Evolutionary conservation across 2,329 filamentous ascomycete species (phyloP).

Genomic region (Zarea fungicola): DNA sequence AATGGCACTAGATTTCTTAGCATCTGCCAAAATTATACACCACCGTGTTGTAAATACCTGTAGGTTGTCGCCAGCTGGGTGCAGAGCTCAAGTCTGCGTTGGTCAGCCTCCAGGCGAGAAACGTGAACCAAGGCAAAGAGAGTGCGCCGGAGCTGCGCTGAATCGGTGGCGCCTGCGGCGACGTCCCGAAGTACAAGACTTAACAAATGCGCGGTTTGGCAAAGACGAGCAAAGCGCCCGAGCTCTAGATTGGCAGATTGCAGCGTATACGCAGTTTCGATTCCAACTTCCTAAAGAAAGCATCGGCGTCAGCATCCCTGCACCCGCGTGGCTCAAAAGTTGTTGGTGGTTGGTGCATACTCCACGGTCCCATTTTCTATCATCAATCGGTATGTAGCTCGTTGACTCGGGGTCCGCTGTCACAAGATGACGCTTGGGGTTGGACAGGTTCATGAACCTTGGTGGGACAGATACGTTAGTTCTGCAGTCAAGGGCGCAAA

Average conservation of each 20-base stretch:
- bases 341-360: too few species aligned
- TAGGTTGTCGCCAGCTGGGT: conserved; percentile 17
- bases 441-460: conserved; percentile 13
- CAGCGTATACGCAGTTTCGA: conserved; percentile 8
- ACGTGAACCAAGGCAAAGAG: conserved; percentile 15
- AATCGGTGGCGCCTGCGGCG: conserved; percentile 3
- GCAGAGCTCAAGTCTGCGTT: conserved; percentile 14
- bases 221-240: conserved; percentile 16
- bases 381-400: conserved; percentile 12
- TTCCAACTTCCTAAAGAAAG: background rate
- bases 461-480: background rate
- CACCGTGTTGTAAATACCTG: conserved; percentile 12
- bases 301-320: too few species aligned
- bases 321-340: too few species aligned
- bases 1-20: conserved; percentile 1
- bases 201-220: conserved; percentile 17
- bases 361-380: conserved; percentile 13
- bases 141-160: conserved; percentile 14
- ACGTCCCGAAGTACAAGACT: conserved; percentile 14
- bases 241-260: conserved; percentile 12
- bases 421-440: conserved; percentile 11
- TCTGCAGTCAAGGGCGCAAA: too few species aligned
- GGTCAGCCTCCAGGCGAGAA: conserved; percentile 11
- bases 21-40: too few species aligned
- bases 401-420: conserved; percentile 14